phyloP scores from a whole-genome alignment of 2,329 filamentous ascomycete species.

The Sporothrix schenckii region DNA sequence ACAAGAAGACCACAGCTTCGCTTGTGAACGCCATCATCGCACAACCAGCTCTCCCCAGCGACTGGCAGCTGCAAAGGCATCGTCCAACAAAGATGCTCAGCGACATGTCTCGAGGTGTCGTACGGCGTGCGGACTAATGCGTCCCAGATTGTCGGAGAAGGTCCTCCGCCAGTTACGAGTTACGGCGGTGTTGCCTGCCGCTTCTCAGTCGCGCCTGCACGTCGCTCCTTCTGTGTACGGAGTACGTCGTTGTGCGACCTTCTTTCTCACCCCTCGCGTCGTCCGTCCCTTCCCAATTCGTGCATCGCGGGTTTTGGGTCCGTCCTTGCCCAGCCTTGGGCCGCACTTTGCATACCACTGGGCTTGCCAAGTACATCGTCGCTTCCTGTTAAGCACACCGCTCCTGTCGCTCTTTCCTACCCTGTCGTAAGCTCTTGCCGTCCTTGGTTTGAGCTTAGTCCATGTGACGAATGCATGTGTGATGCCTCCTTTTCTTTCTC shows the following conservation, averaged over 20 bases:
- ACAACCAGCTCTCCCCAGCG: neutral
- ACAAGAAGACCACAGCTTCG: neutral
- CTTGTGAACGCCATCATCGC: neutral
- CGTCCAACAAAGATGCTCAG: neutral
- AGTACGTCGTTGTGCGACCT: conserved; percentile 9
- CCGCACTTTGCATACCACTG: neutral
- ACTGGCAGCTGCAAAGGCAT: neutral
- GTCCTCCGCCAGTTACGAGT: neutral
- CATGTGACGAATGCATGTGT: conserved; percentile 5
- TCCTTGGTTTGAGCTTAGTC: neutral
- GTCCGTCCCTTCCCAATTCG: conserved; percentile 22
- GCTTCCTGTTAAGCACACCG: conserved; percentile 22
- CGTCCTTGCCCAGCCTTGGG: neutral
- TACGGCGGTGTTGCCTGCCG: neutral
- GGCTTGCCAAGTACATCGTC: neutral
- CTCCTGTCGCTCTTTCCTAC: conserved; percentile 17
- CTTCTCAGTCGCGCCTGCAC: neutral
- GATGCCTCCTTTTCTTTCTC: neutral
- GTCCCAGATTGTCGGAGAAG: conserved; percentile 11
- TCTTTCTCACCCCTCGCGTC: conserved; percentile 6
- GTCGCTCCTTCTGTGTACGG: neutral
- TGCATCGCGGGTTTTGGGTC: conserved; percentile 6
- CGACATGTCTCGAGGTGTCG: neutral
- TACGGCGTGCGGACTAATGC: no score
- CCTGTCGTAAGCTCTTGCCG: neutral